Evolutionary conservation across 805 yeast species (phyloP), one percentile per base, ranked within the genome.

Genomic region (Yarrowia osloensis): DNA sequence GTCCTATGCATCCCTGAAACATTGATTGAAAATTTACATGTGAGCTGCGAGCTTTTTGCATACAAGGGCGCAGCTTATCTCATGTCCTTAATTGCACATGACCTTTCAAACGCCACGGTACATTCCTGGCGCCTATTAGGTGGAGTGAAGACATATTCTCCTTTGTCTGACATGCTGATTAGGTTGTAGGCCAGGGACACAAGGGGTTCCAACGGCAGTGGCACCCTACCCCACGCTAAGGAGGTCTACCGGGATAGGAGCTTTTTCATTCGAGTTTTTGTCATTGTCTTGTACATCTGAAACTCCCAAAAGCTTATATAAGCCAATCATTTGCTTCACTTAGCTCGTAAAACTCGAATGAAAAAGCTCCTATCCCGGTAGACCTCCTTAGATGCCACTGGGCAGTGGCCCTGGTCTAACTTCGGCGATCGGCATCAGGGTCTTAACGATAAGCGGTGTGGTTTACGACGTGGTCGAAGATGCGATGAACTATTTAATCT

Each of bases 181-280:
- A 33, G 29, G 29, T 22, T 31, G 40, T 15, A 9, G 22, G n/a
- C 40, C 57, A 50, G 57, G 57, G 40, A 50, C 57, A 29, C 21
- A 31, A 50, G 40, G 55, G 57, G 57, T 50, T 31, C 57, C 17
- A 50, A 50, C 57, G 57, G 55, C 55, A 31, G 7, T 31, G 39
- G 39, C 57, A 17, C 21, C 21, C 26, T 29, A 19, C 55, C 39
- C 57, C 55, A 49, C 55, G 54, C 54, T 47, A n/a, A n/a, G n/a
- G n/a, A n/a, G n/a, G n/a, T n/a, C n/a, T n/a, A n/a, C n/a, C n/a
- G n/a, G n/a, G n/a, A n/a, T n/a, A n/a, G n/a, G n/a, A n/a, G n/a
- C n/a, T n/a, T n/a, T n/a, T n/a, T n/a, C n/a, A n/a, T n/a, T n/a
- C n/a, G n/a, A n/a, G n/a, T n/a, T n/a, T n/a, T n/a, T n/a, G n/a